phyloP scores from a whole-genome alignment of 176 grass and related monocot species.

The Phragmites australis region DNA sequence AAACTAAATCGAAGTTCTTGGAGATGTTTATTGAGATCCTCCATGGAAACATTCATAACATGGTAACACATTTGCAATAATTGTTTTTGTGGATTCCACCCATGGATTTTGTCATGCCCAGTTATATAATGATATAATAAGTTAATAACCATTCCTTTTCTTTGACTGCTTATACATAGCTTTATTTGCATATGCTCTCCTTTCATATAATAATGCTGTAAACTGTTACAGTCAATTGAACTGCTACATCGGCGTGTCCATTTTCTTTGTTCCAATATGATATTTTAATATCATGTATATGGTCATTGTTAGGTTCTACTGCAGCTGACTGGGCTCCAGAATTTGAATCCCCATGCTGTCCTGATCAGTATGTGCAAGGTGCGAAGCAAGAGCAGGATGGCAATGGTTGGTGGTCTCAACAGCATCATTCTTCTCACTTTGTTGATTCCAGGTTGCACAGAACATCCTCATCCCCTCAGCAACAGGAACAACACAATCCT shows the following conservation, averaged over 20 bases:
- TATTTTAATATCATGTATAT: background rate
- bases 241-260: background rate
- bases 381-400: constrained; percentile 43
- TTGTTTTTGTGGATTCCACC: background rate
- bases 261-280: constrained; percentile 2
- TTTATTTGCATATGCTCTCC: background rate
- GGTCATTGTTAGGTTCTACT: constrained; percentile 47
- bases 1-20: background rate
- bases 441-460: constrained; percentile 50
- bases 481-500: constrained; percentile 46
- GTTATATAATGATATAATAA: background rate
- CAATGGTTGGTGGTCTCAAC: constrained; percentile 62
- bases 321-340: constrained; percentile 62
- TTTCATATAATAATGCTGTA: background rate
- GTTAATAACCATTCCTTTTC: background rate
- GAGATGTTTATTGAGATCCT: background rate
- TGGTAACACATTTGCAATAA: background rate
- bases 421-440: constrained; percentile 36
- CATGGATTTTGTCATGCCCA: background rate
- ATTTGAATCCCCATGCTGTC: constrained; percentile 39
- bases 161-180: background rate
- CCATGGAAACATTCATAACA: background rate
- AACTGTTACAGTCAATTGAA: background rate
- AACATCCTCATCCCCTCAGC: constrained; percentile 64
- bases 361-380: constrained; percentile 47